Base-by-base conservation (phyloP, 192 early-diverging fungal genomes). In the Coemansia sp. region DNA sequence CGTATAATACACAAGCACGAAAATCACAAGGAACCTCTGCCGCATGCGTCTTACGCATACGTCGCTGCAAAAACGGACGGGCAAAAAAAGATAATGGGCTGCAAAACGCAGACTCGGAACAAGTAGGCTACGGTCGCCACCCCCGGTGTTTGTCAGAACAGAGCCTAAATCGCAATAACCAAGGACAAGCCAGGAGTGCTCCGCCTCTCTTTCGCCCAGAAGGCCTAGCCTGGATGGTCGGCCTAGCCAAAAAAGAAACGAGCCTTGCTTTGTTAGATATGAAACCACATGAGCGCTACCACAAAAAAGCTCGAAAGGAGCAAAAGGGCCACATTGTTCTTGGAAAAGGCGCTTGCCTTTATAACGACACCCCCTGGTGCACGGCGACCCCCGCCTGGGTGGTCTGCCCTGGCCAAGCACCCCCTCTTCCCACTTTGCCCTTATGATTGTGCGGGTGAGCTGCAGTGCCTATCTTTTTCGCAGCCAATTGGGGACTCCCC, bases 1-100 rank as follows among this genome's bases (percentile, higher is more conserved):
- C 39, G 59, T 65, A 62, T 52, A 72, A 66, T 66, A 78, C 70
- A 71, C 68, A 71, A 67, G 47, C 61, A 66, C 39, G 74, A 35
- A 71, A 76, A 71, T 77, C 69, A 77, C 65, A 71, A 77, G 75
- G 43, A 35, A 35, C 21, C 26, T 26, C 42, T 26, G 26, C 57
- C 34, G 64, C 55, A 59, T 59, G 66, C 58, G 47, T 50, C 47
- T n/a, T 66, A 47, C 65, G 35, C 55, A 55, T 62, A 45, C 36
- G 2, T 50, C 47, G 47, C 47, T 50, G 47, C 47, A 50, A 50
- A 50, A 50, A 50, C 23, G 23, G 47, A 50, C 47, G 47, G 23
- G 47, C 47, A 50, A 50, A 50, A 50, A 26, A 25, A 26, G 20
- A 50, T 50, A 50, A 50, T 50, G 47, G 47, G 23, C 47, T 50